phyloP scores from a whole-genome alignment of 2,329 filamentous ascomycete species.

The Colletotrichum sansevieriae region DNA sequence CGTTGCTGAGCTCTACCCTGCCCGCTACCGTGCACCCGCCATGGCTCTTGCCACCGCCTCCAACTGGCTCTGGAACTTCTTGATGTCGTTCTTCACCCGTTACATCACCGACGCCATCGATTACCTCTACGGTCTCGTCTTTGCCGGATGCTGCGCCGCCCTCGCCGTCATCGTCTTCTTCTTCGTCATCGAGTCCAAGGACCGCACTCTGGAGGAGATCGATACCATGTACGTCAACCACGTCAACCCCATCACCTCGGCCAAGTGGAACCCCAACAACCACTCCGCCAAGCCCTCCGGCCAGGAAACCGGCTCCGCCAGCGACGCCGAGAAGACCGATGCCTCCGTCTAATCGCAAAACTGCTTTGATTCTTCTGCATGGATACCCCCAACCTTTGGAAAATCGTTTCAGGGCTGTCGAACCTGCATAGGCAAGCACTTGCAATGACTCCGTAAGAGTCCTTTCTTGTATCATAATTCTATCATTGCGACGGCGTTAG shows the following conservation, averaged over 20 bases:
- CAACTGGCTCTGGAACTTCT: conserved; percentile 77
- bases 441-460: conserved; percentile 11
- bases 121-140: conserved; percentile 79
- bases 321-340: conserved; percentile 33
- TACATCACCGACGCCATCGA: conserved; percentile 79
- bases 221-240: conserved; percentile 78
- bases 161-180: conserved; percentile 78
- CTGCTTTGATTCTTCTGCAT: background rate
- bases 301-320: conserved; percentile 34
- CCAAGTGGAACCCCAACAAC: conserved; percentile 49
- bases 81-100: conserved; percentile 67
- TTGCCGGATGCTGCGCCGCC: conserved; percentile 75
- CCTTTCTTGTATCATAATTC: conserved; percentile 30
- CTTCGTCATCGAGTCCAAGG: conserved; percentile 81
- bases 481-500: conserved; percentile 41
- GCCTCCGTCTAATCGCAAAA: conserved; percentile 20
- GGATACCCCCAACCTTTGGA: conserved; percentile 12
- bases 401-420: conserved; percentile 5
- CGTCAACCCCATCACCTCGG: conserved; percentile 63
- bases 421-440: background rate
- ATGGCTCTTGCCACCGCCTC: conserved; percentile 69
- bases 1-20: conserved; percentile 74
- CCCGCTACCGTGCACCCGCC: conserved; percentile 65
- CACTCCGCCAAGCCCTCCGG: conserved; percentile 45
- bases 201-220: conserved; percentile 79